phyloP scores from a whole-genome alignment of 2,329 filamentous ascomycete genomes.

The Alternaria dauci region DNA sequence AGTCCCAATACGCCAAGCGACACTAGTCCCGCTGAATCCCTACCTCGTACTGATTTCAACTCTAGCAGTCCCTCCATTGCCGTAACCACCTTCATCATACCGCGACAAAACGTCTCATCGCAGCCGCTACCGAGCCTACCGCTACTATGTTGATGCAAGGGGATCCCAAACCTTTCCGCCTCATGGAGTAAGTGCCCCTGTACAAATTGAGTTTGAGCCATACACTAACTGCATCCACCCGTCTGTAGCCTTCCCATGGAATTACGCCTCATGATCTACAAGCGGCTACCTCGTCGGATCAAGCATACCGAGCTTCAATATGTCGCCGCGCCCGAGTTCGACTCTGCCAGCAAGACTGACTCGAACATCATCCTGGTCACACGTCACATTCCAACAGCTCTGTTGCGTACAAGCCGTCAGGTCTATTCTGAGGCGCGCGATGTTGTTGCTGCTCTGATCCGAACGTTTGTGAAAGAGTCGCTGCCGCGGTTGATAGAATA shows the following conservation, averaged over 20 bases:
- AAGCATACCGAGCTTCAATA: background rate
- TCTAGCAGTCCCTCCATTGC: background rate
- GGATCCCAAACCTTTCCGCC: background rate
- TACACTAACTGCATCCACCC: background rate
- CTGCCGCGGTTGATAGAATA: background rate
- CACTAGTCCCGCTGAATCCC: background rate
- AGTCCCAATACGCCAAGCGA: background rate
- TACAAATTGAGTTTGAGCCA: background rate
- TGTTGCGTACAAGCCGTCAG: background rate
- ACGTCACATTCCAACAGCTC: background rate
- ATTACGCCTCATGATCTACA: background rate
- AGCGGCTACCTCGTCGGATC: background rate
- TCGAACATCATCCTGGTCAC: background rate
- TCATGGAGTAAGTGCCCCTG: background rate
- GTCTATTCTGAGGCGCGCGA: background rate
- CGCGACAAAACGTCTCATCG: background rate
- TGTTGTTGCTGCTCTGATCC: background rate
- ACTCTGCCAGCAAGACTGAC: background rate
- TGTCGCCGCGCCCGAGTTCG: too few species aligned
- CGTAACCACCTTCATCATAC: background rate
- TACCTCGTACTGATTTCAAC: background rate
- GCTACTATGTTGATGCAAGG: background rate
- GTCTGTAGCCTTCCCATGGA: background rate
- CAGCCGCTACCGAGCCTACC: background rate
- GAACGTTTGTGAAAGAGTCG: background rate